These are phyloP conservation scores for Neospermospora avenae DNA, from an alignment of 2,329 filamentous ascomycete genomes.

Conservation along the genomic window DNA sequence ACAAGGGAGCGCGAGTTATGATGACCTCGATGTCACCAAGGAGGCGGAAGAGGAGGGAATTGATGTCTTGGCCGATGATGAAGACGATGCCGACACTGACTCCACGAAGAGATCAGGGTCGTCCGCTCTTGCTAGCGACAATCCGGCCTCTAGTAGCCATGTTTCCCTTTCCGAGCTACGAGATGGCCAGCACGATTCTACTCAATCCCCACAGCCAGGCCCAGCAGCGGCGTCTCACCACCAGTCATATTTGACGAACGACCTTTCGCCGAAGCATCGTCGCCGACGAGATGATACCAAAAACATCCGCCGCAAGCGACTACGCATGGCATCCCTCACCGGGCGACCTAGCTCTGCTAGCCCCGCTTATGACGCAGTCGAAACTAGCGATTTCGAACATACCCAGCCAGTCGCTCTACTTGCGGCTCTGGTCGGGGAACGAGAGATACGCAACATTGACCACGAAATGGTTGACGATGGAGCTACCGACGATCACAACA, in stretches of 20 bases:
- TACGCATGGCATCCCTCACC: slow-evolving; percentile 13
- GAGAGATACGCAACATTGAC: slow-evolving; percentile 13
- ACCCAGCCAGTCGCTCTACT: slow-evolving; percentile 9
- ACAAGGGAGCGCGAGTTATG: slow-evolving; percentile 17
- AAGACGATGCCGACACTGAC: slow-evolving; percentile 12
- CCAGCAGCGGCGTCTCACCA: slow-evolving; percentile 11
- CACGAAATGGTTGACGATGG: slow-evolving; percentile 19
- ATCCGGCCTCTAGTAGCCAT: slow-evolving; percentile 16
- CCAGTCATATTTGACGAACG: slow-evolving; percentile 19
- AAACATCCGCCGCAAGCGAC: slow-evolving; percentile 17
- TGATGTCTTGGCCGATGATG: slow-evolving; percentile 11
- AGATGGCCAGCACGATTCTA: slow-evolving; percentile 9
- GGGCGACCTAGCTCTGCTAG: slow-evolving; percentile 12
- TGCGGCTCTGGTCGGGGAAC: slow-evolving; percentile 13
- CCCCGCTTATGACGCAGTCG: slow-evolving; percentile 17
- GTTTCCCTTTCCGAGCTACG: slow-evolving; percentile 9
- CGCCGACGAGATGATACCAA: slow-evolving; percentile 15
- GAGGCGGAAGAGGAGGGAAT: slow-evolving; percentile 17
- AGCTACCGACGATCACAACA: slow-evolving; percentile 17
- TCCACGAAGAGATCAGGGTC: slow-evolving; percentile 15
- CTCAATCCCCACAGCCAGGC: slow-evolving; percentile 12
- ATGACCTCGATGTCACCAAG: slow-evolving; percentile 17
- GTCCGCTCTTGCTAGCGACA: slow-evolving; percentile 16
- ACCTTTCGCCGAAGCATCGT: slow-evolving; percentile 13
- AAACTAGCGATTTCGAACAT: slow-evolving; percentile 12